Evolutionary conservation across 2,329 filamentous ascomycete species (phyloP).

Genomic region (Chaetomium olivaceum): DNA sequence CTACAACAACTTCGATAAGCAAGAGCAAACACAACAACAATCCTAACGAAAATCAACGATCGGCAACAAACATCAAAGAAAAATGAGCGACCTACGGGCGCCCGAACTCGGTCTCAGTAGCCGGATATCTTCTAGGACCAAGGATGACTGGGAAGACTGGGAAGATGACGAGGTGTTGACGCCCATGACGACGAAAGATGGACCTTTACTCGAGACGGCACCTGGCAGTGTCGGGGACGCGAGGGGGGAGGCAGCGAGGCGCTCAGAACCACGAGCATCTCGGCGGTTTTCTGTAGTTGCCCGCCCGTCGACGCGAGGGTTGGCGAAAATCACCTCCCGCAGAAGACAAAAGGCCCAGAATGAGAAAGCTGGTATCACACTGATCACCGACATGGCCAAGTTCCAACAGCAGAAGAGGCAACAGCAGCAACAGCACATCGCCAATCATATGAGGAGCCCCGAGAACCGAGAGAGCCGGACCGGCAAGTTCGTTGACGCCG

Average conservation of each 20-base stretch:
- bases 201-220: slow-evolving; percentile 30
- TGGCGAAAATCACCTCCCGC: slow-evolving; percentile 56
- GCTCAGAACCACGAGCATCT: slow-evolving; percentile 24
- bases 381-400: slow-evolving; percentile 68
- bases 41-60: slow-evolving; percentile 6
- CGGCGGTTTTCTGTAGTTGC: slow-evolving; percentile 32
- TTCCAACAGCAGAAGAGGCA: slow-evolving; percentile 48
- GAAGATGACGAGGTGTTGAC: slow-evolving; percentile 50
- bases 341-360: slow-evolving; percentile 63
- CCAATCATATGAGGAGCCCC: slow-evolving; percentile 34
- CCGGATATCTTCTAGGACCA: slow-evolving; percentile 30
- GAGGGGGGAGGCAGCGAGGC: slow-evolving; percentile 1
- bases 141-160: slow-evolving; percentile 57
- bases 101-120: slow-evolving; percentile 27
- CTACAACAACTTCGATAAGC: not conserved
- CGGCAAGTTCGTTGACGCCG: slow-evolving; percentile 58
- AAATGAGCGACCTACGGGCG: slow-evolving; percentile 34
- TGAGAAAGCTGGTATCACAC: slow-evolving; percentile 62
- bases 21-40: not conserved
- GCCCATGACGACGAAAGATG: slow-evolving; percentile 43
- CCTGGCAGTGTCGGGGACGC: not conserved
- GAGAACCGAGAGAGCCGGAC: slow-evolving; percentile 35
- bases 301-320: slow-evolving; percentile 42
- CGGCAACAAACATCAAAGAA: slow-evolving; percentile 7
- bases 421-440: slow-evolving; percentile 44